Conservation (phyloP, 768 basidiomycete genomes). For the Russula emetica region DNA sequence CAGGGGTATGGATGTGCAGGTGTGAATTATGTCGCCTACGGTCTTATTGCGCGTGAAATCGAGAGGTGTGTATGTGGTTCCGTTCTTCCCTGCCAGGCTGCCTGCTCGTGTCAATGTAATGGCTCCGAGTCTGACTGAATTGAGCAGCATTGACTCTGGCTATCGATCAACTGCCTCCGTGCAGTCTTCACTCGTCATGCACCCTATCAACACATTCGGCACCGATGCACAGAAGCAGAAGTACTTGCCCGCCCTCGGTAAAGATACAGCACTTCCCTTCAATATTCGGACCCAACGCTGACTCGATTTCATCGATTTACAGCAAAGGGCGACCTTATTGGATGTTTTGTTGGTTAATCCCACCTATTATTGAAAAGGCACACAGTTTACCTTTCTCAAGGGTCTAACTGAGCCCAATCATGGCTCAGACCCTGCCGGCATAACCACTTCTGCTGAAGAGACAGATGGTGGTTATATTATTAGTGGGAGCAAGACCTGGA, state of each 20-base stretch:
- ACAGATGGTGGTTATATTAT: conserved; percentile 79
- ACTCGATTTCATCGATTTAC: background rate
- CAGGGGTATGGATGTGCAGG: conserved; percentile 93
- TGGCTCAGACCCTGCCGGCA: conserved; percentile 95
- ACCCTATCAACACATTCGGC: conserved; percentile 86
- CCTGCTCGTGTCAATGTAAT: background rate
- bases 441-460: conserved; percentile 91
- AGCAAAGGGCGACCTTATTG: conserved; percentile 84
- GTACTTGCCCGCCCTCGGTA: conserved; percentile 81
- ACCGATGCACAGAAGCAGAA: conserved; percentile 86
- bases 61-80: conserved; percentile 65
- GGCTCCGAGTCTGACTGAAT: conserved; percentile 5
- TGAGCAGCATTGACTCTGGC: conserved; percentile 82
- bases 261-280: conserved; percentile 21
- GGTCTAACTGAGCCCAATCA: conserved; percentile 96
- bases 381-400: conserved; percentile 38
- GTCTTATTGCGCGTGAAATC: conserved; percentile 88
- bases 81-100: background rate
- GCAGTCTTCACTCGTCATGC: conserved; percentile 96
- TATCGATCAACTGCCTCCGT: conserved; percentile 95
- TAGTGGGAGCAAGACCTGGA: conserved; percentile 97
- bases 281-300: background rate
- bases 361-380: conserved; percentile 5
- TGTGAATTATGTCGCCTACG: conserved; percentile 86
- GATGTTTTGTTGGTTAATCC: conserved; percentile 76